Percentiles rank a stretch among this genome's conserved stretches.
These are phyloP conservation scores for Mucor mucedo DNA, from an alignment of 371 early-diverging fungal genomes.

Conservation along the genomic window DNA sequence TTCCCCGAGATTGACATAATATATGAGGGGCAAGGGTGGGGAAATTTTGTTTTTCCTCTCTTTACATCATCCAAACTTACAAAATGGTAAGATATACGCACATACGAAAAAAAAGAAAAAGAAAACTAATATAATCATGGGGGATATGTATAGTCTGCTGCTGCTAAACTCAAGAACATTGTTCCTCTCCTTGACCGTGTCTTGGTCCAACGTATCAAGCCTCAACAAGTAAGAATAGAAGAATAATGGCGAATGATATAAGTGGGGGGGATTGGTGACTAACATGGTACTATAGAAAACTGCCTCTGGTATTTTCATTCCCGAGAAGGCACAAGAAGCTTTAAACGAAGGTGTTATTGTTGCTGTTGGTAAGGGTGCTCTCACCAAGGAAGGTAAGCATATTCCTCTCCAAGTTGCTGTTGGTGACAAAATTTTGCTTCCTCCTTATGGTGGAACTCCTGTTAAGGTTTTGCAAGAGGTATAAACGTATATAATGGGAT, in stretches of 20 bases:
- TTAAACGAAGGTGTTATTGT: constrained; percentile 94
- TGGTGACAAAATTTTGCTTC: constrained; percentile 96
- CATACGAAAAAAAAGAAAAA: too few species aligned
- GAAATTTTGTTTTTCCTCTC: not conserved
- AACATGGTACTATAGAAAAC: constrained; percentile 72
- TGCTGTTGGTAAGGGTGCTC: constrained; percentile 93
- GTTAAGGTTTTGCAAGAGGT: constrained; percentile 91
- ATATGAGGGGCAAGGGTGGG: constrained; percentile 3
- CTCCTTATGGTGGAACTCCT: constrained; percentile 91
- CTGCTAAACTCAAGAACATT: constrained; percentile 57
- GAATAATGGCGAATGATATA: not conserved
- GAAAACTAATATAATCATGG: not conserved
- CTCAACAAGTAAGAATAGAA: constrained; percentile 79
- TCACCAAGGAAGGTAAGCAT: constrained; percentile 86
- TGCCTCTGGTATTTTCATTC: constrained; percentile 93
- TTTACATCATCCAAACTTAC: not conserved
- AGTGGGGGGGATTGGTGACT: not conserved
- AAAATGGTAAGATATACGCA: constrained; percentile 7
- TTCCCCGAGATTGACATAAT: not conserved
- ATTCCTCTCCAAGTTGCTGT: constrained; percentile 81
- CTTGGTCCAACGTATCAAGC: constrained; percentile 95
- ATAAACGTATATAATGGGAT: constrained; percentile 25
- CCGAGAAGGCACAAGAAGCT: constrained; percentile 96
- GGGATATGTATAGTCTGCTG: constrained; percentile 33
- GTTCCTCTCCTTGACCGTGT: constrained; percentile 94